Conservation (phyloP, 2,329 filamentous ascomycete species). For the Waltergamsia citrina region DNA sequence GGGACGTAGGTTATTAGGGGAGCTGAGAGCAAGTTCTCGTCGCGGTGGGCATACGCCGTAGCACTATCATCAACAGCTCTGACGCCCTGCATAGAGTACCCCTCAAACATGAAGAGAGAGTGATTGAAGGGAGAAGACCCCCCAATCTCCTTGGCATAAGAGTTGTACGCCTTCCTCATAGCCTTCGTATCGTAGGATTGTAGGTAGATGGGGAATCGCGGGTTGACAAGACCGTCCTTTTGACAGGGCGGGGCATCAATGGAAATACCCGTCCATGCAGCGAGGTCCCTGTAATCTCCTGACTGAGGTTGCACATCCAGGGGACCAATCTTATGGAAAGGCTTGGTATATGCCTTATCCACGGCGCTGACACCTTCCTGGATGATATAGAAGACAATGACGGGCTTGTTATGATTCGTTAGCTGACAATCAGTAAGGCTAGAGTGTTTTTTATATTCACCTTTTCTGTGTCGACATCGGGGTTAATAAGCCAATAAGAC, state of each 20-base stretch:
- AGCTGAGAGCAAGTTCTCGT: conserved; percentile 29
- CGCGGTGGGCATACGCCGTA: conserved; percentile 35
- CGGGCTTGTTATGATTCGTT: conserved; percentile 13
- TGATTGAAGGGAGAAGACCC: conserved; percentile 13
- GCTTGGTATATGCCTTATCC: conserved; percentile 25
- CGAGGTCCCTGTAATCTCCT: conserved; percentile 36
- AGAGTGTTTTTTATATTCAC: conserved; percentile 13
- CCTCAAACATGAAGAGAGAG: conserved; percentile 43
- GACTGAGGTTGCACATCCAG: conserved; percentile 15
- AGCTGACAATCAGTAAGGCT: neutral
- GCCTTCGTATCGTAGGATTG: conserved; percentile 22
- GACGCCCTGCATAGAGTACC: conserved; percentile 36
- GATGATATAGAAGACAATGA: conserved; percentile 30
- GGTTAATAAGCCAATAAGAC: conserved; percentile 34
- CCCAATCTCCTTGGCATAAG: conserved; percentile 18
- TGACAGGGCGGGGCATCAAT: conserved; percentile 26
- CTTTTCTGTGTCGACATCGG: conserved; percentile 27
- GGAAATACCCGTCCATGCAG: conserved; percentile 30
- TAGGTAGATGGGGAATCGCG: conserved; percentile 33
- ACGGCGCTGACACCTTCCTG: conserved; percentile 30
- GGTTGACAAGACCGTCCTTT: conserved; percentile 27
- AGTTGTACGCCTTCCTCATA: conserved; percentile 17
- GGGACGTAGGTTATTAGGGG: conserved; percentile 26
- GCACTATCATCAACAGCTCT: conserved; percentile 20
- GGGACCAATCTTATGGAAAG: conserved; percentile 32